A percentile compares a stretch with the other conserved stretches of the same genome.
These are phyloP conservation scores for Oryza nivara DNA, from an alignment of 176 grass and related monocot genomes.

Conservation along the genomic window DNA sequence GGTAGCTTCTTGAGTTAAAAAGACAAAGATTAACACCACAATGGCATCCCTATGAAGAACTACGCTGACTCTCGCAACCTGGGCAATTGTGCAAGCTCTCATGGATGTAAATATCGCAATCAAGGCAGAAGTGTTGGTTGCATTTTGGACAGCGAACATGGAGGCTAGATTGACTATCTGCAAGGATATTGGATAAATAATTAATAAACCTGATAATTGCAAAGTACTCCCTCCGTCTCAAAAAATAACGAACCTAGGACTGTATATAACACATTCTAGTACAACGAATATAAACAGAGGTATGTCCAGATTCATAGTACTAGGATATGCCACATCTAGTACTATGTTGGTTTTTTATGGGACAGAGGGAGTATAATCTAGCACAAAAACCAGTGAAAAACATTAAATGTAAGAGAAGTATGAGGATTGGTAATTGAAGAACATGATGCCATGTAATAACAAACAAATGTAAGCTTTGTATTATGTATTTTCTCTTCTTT, in stretches of 20 bases:
- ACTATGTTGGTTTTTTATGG: no score
- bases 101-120: conserved; percentile 98
- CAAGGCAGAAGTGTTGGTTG: conserved; percentile 87
- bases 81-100: conserved; percentile 99
- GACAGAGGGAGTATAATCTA: neutral
- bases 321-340: no score
- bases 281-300: no score
- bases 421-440: neutral
- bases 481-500: neutral
- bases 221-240: neutral
- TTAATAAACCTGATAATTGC: conserved; percentile 21
- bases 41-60: conserved; percentile 32
- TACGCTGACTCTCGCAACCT: conserved; percentile 82
- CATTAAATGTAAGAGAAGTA: neutral
- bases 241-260: no score
- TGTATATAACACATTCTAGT: no score
- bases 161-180: conserved; percentile 59
- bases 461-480: neutral
- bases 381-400: neutral
- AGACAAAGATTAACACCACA: neutral
- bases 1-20: neutral
- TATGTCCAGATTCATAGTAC: no score
- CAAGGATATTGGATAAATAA: conserved; percentile 16
- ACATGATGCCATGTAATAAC: neutral
- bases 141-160: conserved; percentile 84